These are phyloP conservation scores for Exophiala dermatitidis DNA, from an alignment of 2,329 filamentous ascomycete genomes.

Conservation along the genomic window DNA sequence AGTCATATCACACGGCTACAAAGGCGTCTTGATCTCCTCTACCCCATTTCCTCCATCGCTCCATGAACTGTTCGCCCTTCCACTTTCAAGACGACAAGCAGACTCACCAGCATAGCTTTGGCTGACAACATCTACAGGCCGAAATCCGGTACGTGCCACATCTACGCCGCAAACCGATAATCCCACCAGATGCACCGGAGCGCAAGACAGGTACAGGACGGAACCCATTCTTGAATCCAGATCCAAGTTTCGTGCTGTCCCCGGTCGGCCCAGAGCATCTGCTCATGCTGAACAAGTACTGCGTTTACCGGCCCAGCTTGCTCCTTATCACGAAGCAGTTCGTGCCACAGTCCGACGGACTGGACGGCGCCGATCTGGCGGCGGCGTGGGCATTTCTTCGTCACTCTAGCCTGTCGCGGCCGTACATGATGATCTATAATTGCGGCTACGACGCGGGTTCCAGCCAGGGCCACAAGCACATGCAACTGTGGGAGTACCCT, in stretches of 20 bases:
- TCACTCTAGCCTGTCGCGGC: constrained; percentile 19
- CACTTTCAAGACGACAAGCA: not conserved
- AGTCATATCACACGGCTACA: no score
- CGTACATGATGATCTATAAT: constrained; percentile 40
- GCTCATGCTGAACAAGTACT: constrained; percentile 28
- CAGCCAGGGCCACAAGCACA: constrained; percentile 42
- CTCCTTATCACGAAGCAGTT: constrained; percentile 37
- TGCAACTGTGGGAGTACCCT: constrained; percentile 38
- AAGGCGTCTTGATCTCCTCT: not conserved
- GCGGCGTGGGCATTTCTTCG: constrained; percentile 35
- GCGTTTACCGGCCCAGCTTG: constrained; percentile 32
- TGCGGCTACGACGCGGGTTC: constrained; percentile 40
- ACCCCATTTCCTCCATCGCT: not conserved
- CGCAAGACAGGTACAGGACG: constrained; percentile 18
- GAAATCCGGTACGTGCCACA: constrained; percentile 26
- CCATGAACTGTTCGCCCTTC: not conserved
- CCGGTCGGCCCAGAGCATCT: constrained; percentile 23
- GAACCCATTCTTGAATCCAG: constrained; percentile 27
- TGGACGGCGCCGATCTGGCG: constrained; percentile 34
- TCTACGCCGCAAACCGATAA: constrained; percentile 26
- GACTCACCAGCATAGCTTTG: not conserved
- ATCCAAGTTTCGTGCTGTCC: constrained; percentile 25
- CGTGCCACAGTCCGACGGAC: constrained; percentile 34
- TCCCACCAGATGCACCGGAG: constrained; percentile 26
- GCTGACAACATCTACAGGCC: constrained; percentile 11